phyloP scores from a whole-genome alignment of 352 stramenopile species.

The Phytophthora parvispora region DNA sequence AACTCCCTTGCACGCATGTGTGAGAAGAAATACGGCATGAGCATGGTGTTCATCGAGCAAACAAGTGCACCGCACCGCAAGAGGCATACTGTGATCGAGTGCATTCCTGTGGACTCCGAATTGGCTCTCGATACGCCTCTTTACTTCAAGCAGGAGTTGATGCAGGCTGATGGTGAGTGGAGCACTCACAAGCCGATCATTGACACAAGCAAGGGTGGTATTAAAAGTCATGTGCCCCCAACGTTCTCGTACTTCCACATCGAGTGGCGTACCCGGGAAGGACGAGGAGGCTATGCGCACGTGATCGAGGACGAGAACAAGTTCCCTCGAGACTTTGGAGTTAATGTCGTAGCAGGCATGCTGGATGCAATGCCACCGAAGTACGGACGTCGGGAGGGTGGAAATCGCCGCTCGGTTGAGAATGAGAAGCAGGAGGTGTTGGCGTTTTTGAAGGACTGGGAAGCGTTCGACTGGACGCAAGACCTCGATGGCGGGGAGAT shows the following conservation, averaged over 20 bases:
- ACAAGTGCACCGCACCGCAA: constrained; percentile 69
- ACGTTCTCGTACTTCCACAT: constrained; percentile 92
- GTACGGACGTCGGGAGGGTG: constrained; percentile 57
- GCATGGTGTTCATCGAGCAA: constrained; percentile 86
- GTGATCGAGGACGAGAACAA: constrained; percentile 85
- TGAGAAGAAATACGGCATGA: constrained; percentile 56
- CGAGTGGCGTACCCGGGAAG: constrained; percentile 61
- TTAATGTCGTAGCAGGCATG: constrained; percentile 85
- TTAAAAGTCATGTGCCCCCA: constrained; percentile 71
- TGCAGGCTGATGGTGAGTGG: constrained; percentile 84
- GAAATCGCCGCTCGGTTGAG: constrained; percentile 51
- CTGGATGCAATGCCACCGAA: constrained; percentile 73
- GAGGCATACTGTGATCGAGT: constrained; percentile 82
- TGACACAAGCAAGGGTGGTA: constrained; percentile 67
- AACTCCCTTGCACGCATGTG: constrained; percentile 67
- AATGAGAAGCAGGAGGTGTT: constrained; percentile 73
- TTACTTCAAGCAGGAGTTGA: constrained; percentile 89
- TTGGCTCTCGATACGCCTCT: constrained; percentile 73
- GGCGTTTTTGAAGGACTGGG: constrained; percentile 73
- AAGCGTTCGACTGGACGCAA: constrained; percentile 81
- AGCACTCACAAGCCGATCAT: constrained; percentile 87
- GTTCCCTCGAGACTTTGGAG: constrained; percentile 83
- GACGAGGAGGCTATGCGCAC: constrained; percentile 72
- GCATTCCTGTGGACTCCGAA: constrained; percentile 76
- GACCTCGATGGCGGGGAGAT: constrained; percentile 75